Evolutionary conservation across 192 early-diverging fungal genomes (phyloP).

Genomic region (Lobosporangium transversale): DNA sequence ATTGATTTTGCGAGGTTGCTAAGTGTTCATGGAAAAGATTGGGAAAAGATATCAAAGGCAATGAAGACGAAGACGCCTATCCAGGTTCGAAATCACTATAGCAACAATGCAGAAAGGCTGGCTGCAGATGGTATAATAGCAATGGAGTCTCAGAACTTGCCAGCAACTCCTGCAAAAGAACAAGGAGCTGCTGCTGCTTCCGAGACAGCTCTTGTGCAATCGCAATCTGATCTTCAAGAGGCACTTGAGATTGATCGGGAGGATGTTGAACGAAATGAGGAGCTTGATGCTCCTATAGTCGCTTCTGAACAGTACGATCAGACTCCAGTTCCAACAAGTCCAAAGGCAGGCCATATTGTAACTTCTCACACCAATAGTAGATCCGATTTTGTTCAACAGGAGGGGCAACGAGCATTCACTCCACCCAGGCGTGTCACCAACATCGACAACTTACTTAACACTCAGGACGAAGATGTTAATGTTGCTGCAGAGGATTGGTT

Average conservation of each 20-base stretch:
- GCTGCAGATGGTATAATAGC: conserved; percentile 22
- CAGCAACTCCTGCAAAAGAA: conserved; percentile 1
- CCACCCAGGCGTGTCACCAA: conserved; percentile 46
- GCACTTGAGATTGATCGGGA: not conserved
- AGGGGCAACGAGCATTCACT: conserved; percentile 4
- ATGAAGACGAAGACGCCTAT: conserved; percentile 83
- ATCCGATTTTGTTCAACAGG: not conserved
- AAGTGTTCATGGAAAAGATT: conserved; percentile 74
- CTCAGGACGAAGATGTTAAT: conserved; percentile 45
- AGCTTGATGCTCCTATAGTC: not conserved
- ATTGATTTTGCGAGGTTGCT: conserved; percentile 75
- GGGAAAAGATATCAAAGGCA: conserved; percentile 76
- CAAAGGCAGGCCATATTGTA: conserved; percentile 24
- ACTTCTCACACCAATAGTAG: not conserved
- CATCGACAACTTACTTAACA: conserved; percentile 49
- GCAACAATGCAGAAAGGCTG: conserved; percentile 62
- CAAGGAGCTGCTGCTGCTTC: not conserved
- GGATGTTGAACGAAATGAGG: not conserved
- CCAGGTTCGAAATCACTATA: conserved; percentile 87
- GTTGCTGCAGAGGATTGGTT: conserved; percentile 51
- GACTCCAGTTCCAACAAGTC: conserved; percentile 3
- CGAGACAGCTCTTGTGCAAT: not conserved
- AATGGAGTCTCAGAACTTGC: not conserved
- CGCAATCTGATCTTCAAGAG: not conserved
- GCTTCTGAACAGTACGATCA: not conserved